Base-by-base conservation (phyloP, 2,329 filamentous ascomycete species). In the Talaromyces sp. region DNA sequence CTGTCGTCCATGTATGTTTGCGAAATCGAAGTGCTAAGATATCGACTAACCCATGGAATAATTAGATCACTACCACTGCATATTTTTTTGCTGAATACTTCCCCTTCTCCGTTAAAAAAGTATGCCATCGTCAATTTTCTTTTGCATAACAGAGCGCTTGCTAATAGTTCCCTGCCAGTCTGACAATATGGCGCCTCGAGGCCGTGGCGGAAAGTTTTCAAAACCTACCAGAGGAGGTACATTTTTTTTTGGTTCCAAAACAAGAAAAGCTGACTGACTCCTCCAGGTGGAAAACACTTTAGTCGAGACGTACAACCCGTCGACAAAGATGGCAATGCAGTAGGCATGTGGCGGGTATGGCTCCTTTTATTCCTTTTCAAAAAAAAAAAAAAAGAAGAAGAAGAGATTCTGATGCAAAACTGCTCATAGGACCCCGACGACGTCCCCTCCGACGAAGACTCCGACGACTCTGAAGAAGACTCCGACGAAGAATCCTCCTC, bases 211-310 rank as follows among this genome's bases (percentile, higher is more conserved):
- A 52, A 65, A 65, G 40, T 65, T 65, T 56, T 65, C 64, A 47
- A 65, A 65, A 30, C 64, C 64, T 14, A 64, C 62, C 18, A 55
- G 64, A 62, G 64, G 64, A 64, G 64, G 63, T 64, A 50, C 9
- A 23, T 31, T 40, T 18, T 9, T 27, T n/a, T 18, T n/a, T n/a
- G n/a, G 9, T 27, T 27, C 36, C 16, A 63, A 23, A 51, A 33
- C n/a, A 8, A 8, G 1, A 33, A 10, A 7, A 33, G 31, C 44
- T 53, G 6, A 59, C 16, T 42, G 8, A 47, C 27, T 23, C 44
- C 30, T 12, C n/a, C 66, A 96, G 93, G 93, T 65, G 95, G 95
- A 72, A 96, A 97, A 79, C 89, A 96, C 73, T 99, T 96, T 81
- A 97, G 93, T 68, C 89, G 92, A 67, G 89, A 97, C 75, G 87